Evolutionary conservation across 805 yeast species (phyloP), one percentile per base, ranked within the genome.

Genomic region (Suhomyces tanzawaensis): DNA sequence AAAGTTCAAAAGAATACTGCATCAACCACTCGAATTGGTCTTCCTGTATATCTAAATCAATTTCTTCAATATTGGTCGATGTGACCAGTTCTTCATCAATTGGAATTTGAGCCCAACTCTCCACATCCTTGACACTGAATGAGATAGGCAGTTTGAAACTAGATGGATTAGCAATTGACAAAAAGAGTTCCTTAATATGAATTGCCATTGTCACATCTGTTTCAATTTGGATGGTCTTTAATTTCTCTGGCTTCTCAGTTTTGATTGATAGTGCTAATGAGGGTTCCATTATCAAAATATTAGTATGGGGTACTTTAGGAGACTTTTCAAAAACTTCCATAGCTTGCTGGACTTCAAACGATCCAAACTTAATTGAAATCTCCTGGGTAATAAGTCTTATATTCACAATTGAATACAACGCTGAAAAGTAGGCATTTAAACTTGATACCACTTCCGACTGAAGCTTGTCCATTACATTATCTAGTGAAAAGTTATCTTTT

Each of bases 401-500:
- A 41, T 73, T 79, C 18, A 54, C 51, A 4, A 71, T 64, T n/a
- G 56, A 47, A 1, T 70, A 60, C 0, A 58, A 45, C 1, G 64
- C 58, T 4, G 48, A 39, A 31, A 72, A 50, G 16, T 62, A 54
- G 6, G 35, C 36, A 18, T 66, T 60, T 18, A 85, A 56, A 7
- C 64, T 60, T 23, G 60, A 57, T 9, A 85, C 67, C 2, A 83
- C 74, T 7, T 77, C 76, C 13, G 76, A 56, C 42, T 90, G 95
- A 12, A 88, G 59, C 13, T 57, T 55, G 55, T 90, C 96, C 48
- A 89, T 62, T 4, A 79, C 65, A 9, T 70, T 65, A 7, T 70
- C 71, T 23, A 79, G 53, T 2, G 73, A 63, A 12, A 64, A 62
- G 13, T 57, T 58, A 17, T 66, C 62, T 11, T 63, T 47, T 1